These are phyloP conservation scores for Eucalyptus erythrocorys DNA, from an alignment of 345 rosid genomes.

Conservation along the genomic window DNA sequence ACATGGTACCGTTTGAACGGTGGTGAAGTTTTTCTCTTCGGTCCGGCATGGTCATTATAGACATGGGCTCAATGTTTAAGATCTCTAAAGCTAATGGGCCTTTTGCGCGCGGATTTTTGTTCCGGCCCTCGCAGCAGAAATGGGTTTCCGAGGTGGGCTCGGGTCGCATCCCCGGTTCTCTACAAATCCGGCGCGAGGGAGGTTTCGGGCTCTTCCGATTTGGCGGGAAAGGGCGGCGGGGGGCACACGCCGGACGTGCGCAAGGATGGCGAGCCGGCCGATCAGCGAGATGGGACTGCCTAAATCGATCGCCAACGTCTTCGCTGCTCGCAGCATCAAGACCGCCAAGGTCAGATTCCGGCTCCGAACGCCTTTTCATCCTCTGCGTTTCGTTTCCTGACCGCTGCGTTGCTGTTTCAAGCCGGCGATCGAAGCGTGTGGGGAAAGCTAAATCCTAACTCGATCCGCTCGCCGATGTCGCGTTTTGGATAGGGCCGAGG, in stretches of 20 bases:
- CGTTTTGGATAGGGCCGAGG: neutral
- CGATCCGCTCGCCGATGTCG: neutral
- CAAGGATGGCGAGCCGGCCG: constrained; percentile 49
- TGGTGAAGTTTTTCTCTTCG: neutral
- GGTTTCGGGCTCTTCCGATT: neutral
- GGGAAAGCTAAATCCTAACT: neutral
- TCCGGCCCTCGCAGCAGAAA: neutral
- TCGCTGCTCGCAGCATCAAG: constrained; percentile 64
- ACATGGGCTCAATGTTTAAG: neutral
- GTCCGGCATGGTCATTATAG: neutral
- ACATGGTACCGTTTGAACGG: neutral
- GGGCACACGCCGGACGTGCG: neutral
- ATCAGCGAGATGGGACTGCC: constrained; percentile 57
- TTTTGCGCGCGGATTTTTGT: neutral
- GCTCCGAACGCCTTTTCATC: neutral
- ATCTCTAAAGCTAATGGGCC: neutral
- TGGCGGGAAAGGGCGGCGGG: neutral
- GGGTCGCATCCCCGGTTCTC: neutral
- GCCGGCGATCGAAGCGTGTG: neutral
- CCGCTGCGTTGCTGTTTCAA: neutral
- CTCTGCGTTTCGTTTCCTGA: neutral
- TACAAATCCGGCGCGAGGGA: neutral
- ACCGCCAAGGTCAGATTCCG: constrained; percentile 43
- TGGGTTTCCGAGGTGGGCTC: neutral
- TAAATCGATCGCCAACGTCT: constrained; percentile 35